These are phyloP conservation scores for Daldinia sp. DNA, from an alignment of 2,329 filamentous ascomycete genomes.

Conservation along the genomic window DNA sequence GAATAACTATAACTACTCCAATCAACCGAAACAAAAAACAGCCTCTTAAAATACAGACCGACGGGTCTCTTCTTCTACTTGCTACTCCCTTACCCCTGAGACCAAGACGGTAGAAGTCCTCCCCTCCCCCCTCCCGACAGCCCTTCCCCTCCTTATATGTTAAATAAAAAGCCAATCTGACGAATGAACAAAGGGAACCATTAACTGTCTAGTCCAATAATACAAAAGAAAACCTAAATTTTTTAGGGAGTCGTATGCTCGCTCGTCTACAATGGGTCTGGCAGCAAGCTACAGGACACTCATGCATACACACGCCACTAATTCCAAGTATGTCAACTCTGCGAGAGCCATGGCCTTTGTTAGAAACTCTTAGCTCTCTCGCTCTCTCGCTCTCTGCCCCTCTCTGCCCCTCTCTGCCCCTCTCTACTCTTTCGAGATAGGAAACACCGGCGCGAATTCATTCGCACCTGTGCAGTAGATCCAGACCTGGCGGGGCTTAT, in stretches of 20 bases:
- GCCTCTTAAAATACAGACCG: conserved; percentile 17
- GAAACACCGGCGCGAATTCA: neutral
- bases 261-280: neutral
- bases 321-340: too few relatives aligned
- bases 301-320: neutral
- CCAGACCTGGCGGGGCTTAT: neutral
- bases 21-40: conserved; percentile 2
- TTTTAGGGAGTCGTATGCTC: neutral
- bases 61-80: neutral
- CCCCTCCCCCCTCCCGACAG: neutral
- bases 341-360: too few relatives aligned
- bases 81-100: neutral
- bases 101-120: neutral
- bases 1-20: neutral
- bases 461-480: neutral
- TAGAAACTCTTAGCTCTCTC: neutral
- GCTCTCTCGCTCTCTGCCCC: neutral
- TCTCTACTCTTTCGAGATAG: neutral
- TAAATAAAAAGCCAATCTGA: neutral
- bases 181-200: neutral
- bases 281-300: neutral
- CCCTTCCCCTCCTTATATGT: neutral
- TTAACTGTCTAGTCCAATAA: neutral
- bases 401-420: neutral
- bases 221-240: conserved; percentile 1